Conservation (phyloP, 371 early-diverging fungal genomes). For the Parasitella parasitica region DNA sequence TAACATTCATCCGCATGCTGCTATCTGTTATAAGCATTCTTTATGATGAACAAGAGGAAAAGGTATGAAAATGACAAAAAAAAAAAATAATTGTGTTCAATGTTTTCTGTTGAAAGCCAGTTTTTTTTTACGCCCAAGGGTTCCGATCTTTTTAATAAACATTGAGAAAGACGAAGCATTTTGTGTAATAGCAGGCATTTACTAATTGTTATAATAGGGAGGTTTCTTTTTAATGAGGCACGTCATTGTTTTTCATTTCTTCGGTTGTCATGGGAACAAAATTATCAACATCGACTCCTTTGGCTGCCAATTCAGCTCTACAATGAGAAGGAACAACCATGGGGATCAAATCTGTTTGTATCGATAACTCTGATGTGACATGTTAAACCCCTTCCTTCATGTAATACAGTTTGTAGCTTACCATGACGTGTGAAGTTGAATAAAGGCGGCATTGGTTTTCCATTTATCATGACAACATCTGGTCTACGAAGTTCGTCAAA, state of each 20-base stretch:
- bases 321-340: slow-evolving; percentile 65
- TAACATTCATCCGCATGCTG: neutral
- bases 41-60: neutral
- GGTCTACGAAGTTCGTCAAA: slow-evolving; percentile 95
- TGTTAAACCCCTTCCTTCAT: neutral
- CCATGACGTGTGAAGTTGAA: slow-evolving; percentile 90
- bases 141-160: neutral
- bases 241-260: slow-evolving; percentile 31
- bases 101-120: neutral
- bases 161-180: too few species aligned
- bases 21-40: neutral
- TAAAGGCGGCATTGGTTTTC: slow-evolving; percentile 81
- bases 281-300: slow-evolving; percentile 45
- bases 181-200: too few species aligned
- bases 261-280: slow-evolving; percentile 41
- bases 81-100: neutral
- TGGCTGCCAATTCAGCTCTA: slow-evolving; percentile 51
- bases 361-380: slow-evolving; percentile 38
- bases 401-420: slow-evolving; percentile 28
- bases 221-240: slow-evolving; percentile 6
- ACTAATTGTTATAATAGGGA: neutral
- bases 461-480: slow-evolving; percentile 76
- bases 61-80: neutral
- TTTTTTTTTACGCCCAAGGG: neutral
- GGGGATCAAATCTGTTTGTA: slow-evolving; percentile 54